phyloP scores from a whole-genome alignment of 2,329 filamentous ascomycete genomes.

The Alternaria sp. region DNA sequence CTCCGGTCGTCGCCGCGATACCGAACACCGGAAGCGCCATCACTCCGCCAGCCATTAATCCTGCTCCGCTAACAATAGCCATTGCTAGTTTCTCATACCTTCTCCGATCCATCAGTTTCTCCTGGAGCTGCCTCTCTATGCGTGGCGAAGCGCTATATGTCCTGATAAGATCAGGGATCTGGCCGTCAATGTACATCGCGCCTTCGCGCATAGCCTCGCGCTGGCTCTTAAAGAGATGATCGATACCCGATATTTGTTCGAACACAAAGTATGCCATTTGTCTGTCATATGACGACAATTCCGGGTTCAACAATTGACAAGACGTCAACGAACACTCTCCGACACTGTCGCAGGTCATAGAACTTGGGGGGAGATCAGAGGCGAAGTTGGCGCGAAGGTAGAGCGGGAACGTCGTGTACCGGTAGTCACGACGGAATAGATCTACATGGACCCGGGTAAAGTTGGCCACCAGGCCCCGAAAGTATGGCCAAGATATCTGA shows the following conservation, averaged over 20 bases:
- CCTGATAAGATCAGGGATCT: neutral
- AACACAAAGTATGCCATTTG: conserved; percentile 16
- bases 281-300: conserved; percentile 1
- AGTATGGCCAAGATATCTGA: too few species aligned
- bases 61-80: neutral
- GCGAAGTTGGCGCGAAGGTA: conserved; percentile 8
- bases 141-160: neutral
- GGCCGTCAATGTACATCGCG: neutral
- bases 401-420: neutral
- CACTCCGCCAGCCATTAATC: neutral
- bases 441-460: neutral
- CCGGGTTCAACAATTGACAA: neutral
- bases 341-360: conserved; percentile 3
- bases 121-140: neutral
- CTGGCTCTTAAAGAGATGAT: conserved; percentile 2
- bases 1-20: neutral
- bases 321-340: neutral
- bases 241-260: conserved; percentile 8
- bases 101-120: neutral
- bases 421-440: neutral
- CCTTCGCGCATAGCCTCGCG: neutral
- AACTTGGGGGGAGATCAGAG: neutral
- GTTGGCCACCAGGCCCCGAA: neutral
- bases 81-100: neutral
- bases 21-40: neutral